A percentile compares a stretch with the other conserved stretches of the same genome.
These are phyloP conservation scores for Phytopythium helicoides DNA, from an alignment of 352 stramenopile species.

Conservation along the genomic window DNA sequence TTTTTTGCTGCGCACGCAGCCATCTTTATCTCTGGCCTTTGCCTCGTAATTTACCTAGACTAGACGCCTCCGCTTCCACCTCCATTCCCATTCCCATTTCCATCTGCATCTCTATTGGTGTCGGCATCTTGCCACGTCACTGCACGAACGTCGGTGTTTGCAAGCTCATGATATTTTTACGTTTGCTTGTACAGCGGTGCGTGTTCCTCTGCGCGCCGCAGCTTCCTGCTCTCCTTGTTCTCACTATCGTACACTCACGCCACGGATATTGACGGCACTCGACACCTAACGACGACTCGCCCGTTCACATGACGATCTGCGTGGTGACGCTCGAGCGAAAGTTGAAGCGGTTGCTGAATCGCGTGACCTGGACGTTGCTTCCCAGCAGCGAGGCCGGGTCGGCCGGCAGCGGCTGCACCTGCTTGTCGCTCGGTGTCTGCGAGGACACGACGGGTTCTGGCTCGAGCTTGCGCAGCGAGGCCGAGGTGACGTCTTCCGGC, in stretches of 20 bases:
- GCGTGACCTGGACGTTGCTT: conserved; percentile 25
- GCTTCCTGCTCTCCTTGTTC: too few relatives aligned
- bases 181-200: not conserved
- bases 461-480: conserved; percentile 48
- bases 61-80: not conserved
- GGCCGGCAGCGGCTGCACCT: conserved; percentile 9
- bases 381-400: conserved; percentile 13
- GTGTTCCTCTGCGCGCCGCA: not conserved
- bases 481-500: conserved; percentile 24
- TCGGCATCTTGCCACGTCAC: too few relatives aligned
- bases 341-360: conserved; percentile 25
- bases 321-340: conserved; percentile 24
- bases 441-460: conserved; percentile 18
- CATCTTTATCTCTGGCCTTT: too few relatives aligned
- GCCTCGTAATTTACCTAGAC: conserved; percentile 3
- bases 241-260: conserved; percentile 2
- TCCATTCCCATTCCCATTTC: not conserved
- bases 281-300: not conserved
- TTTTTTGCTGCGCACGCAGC: too few relatives aligned
- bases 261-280: not conserved
- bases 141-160: too few relatives aligned
- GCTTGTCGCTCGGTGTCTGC: conserved; percentile 14
- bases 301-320: conserved; percentile 16
- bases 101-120: not conserved
- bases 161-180: too few relatives aligned